These are phyloP conservation scores for Monosporozyma unispora DNA, from an alignment of 805 yeast species.

Conservation along the genomic window DNA sequence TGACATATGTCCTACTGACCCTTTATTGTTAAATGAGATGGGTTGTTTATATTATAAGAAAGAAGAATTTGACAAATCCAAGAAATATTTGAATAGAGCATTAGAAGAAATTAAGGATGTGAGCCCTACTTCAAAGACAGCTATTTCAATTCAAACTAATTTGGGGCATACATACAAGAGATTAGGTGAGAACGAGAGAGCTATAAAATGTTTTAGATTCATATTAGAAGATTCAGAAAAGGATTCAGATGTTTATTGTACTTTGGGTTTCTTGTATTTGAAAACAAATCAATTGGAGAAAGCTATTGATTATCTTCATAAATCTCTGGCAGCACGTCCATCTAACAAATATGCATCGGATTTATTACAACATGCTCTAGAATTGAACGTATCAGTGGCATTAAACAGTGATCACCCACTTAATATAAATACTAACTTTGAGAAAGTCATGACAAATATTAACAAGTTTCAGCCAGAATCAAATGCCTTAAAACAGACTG, in stretches of 20 bases:
- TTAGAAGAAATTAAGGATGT: conserved; percentile 56
- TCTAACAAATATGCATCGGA: conserved; percentile 81
- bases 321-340: conserved; percentile 69
- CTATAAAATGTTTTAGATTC: conserved; percentile 66
- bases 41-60: conserved; percentile 88
- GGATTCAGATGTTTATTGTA: conserved; percentile 69
- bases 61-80: conserved; percentile 58
- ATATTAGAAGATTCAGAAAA: conserved; percentile 61
- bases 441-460: neutral
- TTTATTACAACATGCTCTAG: conserved; percentile 68
- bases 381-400: conserved; percentile 36
- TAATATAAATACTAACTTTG: conserved; percentile 13
- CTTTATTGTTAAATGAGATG: conserved; percentile 78
- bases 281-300: conserved; percentile 53
- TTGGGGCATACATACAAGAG: conserved; percentile 83
- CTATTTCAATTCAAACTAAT: conserved; percentile 79
- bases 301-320: conserved; percentile 72
- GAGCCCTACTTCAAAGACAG: conserved; percentile 71
- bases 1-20: conserved; percentile 75
- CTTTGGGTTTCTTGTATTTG: conserved; percentile 76
- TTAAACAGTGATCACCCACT: conserved; percentile 27
- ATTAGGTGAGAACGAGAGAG: conserved; percentile 49
- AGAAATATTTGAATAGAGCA: conserved; percentile 61
- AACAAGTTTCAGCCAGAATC: neutral
- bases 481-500: neutral